A percentile compares a stretch with the other conserved stretches of the same genome.
Evolutionary conservation across 208 protist species (phyloP).

Genomic region (Acanthamoeba healyi): DNA sequence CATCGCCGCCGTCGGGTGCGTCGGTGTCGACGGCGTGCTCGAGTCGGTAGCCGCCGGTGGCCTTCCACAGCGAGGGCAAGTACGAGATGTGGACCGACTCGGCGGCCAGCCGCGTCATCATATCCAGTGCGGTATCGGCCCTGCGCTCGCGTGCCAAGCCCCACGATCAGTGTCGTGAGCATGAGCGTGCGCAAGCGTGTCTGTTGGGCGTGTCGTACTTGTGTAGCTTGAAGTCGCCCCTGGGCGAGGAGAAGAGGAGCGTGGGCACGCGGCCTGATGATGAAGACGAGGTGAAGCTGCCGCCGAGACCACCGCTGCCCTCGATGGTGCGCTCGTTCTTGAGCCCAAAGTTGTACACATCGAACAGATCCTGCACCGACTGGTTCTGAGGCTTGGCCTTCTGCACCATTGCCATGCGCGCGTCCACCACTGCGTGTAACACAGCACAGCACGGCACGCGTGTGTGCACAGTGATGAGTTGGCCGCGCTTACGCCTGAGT

Average conservation of each 20-base stretch:
- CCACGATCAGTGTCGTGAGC: background rate
- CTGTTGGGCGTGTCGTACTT: too few relatives aligned
- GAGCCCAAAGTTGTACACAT: slow-evolving; percentile 43
- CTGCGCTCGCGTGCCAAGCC: background rate
- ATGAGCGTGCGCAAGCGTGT: too few relatives aligned
- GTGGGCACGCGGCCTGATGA: background rate
- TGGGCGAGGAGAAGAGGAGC: background rate
- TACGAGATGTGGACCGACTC: slow-evolving; percentile 15
- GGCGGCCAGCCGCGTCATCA: background rate
- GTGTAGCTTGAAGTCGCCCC: background rate
- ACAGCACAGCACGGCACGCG: too few relatives aligned
- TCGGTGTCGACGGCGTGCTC: background rate
- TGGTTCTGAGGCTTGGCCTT: background rate
- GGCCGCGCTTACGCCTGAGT: too few relatives aligned
- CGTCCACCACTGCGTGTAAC: background rate
- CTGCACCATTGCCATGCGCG: background rate
- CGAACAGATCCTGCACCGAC: slow-evolving; percentile 34
- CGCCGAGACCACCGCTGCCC: background rate
- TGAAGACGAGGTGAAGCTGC: background rate
- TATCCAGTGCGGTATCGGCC: background rate
- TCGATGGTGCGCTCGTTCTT: background rate
- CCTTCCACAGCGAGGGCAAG: background rate
- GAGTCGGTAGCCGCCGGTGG: background rate
- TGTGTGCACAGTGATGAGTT: too few relatives aligned
- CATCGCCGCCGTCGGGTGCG: background rate